Percentiles rank a stretch among this genome's conserved stretches.
Evolutionary conservation across 257 asterid species (phyloP).

Genomic region (Pogostemon cablin): DNA sequence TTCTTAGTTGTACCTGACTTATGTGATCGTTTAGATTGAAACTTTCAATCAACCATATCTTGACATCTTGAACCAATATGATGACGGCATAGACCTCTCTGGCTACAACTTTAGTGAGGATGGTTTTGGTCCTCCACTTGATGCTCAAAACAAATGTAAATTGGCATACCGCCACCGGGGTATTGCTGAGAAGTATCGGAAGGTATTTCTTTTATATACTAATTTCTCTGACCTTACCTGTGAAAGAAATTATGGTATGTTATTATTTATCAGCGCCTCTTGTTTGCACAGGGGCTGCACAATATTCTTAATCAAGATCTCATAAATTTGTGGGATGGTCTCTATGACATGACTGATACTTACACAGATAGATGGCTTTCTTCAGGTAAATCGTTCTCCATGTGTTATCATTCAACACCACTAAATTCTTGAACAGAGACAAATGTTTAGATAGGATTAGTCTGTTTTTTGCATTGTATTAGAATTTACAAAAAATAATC

Average conservation of each 20-base stretch:
- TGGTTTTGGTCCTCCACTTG: conserved; percentile 62
- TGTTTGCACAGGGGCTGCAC: conserved; percentile 66
- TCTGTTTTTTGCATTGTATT: background rate
- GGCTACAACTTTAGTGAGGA: conserved; percentile 70
- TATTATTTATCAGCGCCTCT: background rate
- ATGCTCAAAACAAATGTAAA: conserved; percentile 65
- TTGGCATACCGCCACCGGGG: conserved; percentile 79
- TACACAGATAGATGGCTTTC: conserved; percentile 91
- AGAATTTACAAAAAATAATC: background rate
- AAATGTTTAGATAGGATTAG: background rate
- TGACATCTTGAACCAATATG: conserved; percentile 61
- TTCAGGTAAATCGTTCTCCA: conserved; percentile 56
- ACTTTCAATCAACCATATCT: conserved; percentile 79
- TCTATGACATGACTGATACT: conserved; percentile 73
- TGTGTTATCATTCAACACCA: conserved; percentile 19
- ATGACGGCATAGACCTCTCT: conserved; percentile 76
- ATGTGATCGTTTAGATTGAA: conserved; percentile 58
- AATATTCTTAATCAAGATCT: conserved; percentile 59
- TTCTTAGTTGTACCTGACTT: conserved; percentile 31
- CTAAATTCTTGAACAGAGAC: conserved; percentile 22
- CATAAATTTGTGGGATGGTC: conserved; percentile 61
- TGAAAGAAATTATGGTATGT: conserved; percentile 15
- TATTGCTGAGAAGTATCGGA: conserved; percentile 69
- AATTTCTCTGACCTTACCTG: background rate
- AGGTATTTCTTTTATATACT: conserved; percentile 50